These are phyloP conservation scores for Chlorella sp. DNA, from an alignment of 139 green algal genomes.

Conservation along the genomic window DNA sequence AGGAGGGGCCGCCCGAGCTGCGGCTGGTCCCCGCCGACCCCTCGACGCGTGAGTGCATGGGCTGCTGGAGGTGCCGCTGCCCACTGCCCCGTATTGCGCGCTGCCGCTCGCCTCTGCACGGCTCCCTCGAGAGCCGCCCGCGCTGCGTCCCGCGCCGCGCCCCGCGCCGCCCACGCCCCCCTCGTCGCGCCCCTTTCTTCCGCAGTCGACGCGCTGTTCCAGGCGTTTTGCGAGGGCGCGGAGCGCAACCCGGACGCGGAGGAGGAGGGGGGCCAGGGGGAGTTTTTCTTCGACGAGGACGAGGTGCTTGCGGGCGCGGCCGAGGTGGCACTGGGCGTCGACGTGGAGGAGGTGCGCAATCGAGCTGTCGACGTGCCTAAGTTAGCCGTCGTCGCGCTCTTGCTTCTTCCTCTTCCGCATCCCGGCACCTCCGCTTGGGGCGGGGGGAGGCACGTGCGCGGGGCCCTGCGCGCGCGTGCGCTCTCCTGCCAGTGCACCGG, in stretches of 20 bases:
- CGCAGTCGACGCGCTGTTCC: slow-evolving; percentile 34
- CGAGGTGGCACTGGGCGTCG: neutral
- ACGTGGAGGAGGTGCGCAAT: slow-evolving; percentile 21
- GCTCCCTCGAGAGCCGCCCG: too few relatives aligned
- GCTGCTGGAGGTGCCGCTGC: neutral
- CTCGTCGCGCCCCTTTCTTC: neutral
- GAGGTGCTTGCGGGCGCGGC: slow-evolving; percentile 23
- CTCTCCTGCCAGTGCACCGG: neutral
- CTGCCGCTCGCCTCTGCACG: neutral
- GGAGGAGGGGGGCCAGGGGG: slow-evolving; percentile 15
- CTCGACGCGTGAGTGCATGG: neutral
- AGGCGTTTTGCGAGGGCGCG: slow-evolving; percentile 43
- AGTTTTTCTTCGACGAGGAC: slow-evolving; percentile 32
- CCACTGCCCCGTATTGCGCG: neutral
- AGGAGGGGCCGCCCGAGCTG: slow-evolving; percentile 10
- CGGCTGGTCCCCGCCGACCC: slow-evolving; percentile 17
- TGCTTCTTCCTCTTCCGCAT: neutral
- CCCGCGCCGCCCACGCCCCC: neutral
- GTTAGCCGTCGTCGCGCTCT: neutral
- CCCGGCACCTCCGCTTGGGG: neutral
- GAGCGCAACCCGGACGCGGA: slow-evolving; percentile 36
- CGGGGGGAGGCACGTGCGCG: neutral
- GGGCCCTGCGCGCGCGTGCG: neutral
- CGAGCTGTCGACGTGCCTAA: neutral
- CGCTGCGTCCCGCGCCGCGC: too few relatives aligned